Conservation (phyloP, 257 asterid genomes). For the Cinchona pubescens region DNA sequence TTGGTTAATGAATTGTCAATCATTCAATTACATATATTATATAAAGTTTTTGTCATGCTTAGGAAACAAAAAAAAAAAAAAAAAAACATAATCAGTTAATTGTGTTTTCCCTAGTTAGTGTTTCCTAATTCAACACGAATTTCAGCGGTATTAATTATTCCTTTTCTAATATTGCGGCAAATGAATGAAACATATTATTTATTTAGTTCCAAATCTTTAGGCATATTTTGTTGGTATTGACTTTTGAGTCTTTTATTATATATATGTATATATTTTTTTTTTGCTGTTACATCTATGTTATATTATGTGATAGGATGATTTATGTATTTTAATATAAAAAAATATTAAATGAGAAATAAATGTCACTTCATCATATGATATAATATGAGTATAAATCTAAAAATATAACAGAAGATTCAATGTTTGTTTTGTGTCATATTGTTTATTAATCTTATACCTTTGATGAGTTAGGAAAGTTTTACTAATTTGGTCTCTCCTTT, state of each 20-base stretch:
- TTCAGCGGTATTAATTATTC: neutral
- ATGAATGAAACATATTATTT: neutral
- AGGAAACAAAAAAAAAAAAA: neutral
- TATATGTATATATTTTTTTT: too few species aligned
- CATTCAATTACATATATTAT: constrained; percentile 7
- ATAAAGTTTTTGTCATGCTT: too few species aligned
- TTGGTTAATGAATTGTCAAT: constrained; percentile 7
- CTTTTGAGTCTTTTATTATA: too few species aligned
- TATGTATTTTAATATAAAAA: too few species aligned
- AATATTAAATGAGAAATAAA: too few species aligned
- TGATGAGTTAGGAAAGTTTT: neutral
- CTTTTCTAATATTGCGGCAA: neutral
- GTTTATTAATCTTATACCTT: neutral
- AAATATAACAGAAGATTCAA: too few species aligned
- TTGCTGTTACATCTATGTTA: too few species aligned
- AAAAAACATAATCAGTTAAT: too few species aligned
- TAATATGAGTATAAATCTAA: too few species aligned
- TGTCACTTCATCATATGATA: too few species aligned
- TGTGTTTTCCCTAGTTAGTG: neutral
- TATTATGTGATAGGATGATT: too few species aligned
- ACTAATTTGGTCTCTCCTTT: neutral
- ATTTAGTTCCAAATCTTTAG: neutral
- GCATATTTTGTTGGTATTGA: neutral
- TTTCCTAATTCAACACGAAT: neutral
- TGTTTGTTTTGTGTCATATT: too few species aligned